Conservation (phyloP, 1,284 basidiomycete genomes). For the Mycosarcoma mackinlayi region DNA sequence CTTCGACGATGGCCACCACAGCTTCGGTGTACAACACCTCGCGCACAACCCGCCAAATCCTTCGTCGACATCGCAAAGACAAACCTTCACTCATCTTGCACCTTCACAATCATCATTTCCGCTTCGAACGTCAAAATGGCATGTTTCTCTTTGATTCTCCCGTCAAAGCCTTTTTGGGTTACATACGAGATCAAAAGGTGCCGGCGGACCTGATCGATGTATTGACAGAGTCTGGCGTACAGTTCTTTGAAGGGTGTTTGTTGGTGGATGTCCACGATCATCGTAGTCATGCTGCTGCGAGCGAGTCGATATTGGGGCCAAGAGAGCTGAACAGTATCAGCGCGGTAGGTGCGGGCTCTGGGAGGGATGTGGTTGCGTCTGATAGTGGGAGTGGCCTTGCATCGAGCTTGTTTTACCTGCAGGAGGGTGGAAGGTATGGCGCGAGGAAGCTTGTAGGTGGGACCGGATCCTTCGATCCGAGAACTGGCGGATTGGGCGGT, state of each 20-base stretch:
- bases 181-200: conserved; percentile 60
- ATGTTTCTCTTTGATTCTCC: conserved; percentile 64
- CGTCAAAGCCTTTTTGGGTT: conserved; percentile 60
- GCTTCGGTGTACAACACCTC: conserved; percentile 65
- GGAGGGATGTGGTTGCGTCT: background rate
- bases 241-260: conserved; percentile 65
- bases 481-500: conserved; percentile 36
- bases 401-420: conserved; percentile 49
- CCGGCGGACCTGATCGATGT: conserved; percentile 64
- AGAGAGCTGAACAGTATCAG: conserved; percentile 30
- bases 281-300: conserved; percentile 36
- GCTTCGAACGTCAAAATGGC: conserved; percentile 65
- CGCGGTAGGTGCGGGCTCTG: background rate
- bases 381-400: conserved; percentile 21
- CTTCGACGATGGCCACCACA: conserved; percentile 60
- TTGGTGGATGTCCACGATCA: conserved; percentile 67
- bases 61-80: conserved; percentile 62
- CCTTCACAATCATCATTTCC: conserved; percentile 60
- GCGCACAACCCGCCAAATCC: conserved; percentile 63
- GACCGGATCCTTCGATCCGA: conserved; percentile 14
- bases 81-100: conserved; percentile 62
- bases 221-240: conserved; percentile 54
- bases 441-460: conserved; percentile 26
- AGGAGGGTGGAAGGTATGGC: conserved; percentile 57
- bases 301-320: conserved; percentile 17